Evolutionary conservation across 495 filamentous ascomycete species (phyloP).

Genomic region (Penicillium salamii): DNA sequence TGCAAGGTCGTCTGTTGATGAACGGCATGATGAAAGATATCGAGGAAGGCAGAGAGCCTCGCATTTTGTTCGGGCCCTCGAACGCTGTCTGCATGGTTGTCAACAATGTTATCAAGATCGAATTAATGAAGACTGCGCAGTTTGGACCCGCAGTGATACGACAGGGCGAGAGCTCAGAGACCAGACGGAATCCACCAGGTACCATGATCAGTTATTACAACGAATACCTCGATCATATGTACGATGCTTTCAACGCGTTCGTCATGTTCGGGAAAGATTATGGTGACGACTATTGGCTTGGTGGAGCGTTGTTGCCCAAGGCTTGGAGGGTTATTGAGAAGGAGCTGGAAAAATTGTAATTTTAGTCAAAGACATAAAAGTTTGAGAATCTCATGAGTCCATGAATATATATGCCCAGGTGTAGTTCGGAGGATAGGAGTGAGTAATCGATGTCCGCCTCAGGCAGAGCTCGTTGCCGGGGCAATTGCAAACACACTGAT

Average conservation of each 20-base stretch:
- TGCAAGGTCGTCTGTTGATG: conserved; percentile 9
- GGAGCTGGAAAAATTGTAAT: background rate
- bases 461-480: conserved; percentile 24
- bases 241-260: conserved; percentile 10
- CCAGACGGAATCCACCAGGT: conserved; percentile 12
- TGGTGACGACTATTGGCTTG: conserved; percentile 15
- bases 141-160: conserved; percentile 11
- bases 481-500: conserved; percentile 24
- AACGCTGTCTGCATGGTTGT: conserved; percentile 5
- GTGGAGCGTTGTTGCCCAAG: conserved; percentile 11
- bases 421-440: too few species aligned
- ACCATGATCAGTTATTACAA: conserved; percentile 19
- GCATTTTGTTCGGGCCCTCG: conserved; percentile 13
- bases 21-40: conserved; percentile 8
- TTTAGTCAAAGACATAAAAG: background rate
- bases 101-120: conserved; percentile 18
- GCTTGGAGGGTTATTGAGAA: conserved; percentile 17
- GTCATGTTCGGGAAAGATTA: conserved; percentile 17
- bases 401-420: too few species aligned
- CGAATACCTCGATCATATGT: conserved; percentile 8
- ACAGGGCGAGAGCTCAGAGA: conserved; percentile 9
- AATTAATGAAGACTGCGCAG: conserved; percentile 11
- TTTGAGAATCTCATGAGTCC: too few species aligned
- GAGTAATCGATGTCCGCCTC: conserved; percentile 9
- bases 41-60: background rate